Percentiles rank a stretch among this genome's conserved stretches.
Evolutionary conservation across 257 asterid genomes (phyloP).

Genomic region (Solanum sitiens): DNA sequence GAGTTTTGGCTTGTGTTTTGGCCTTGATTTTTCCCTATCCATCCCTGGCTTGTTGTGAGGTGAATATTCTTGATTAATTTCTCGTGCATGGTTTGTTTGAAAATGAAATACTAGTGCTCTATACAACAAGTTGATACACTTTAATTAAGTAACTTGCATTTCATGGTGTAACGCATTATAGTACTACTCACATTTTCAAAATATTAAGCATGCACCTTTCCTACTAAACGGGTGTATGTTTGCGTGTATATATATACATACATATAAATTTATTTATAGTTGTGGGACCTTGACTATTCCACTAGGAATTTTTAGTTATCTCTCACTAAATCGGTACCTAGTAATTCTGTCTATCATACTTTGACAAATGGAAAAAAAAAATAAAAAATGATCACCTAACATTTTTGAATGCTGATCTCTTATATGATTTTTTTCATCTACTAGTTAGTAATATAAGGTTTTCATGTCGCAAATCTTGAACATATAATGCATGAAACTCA

Average conservation of each 20-base stretch:
- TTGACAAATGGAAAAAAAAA: accelerated
- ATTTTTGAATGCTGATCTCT: background rate
- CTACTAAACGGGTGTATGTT: background rate
- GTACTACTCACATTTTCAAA: background rate
- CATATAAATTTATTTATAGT: background rate
- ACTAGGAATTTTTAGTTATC: background rate
- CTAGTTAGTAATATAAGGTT: background rate
- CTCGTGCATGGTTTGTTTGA: background rate
- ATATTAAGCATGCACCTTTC: background rate
- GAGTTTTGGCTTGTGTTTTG: conserved; percentile 52
- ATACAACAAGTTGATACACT: conserved; percentile 5
- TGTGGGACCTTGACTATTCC: background rate
- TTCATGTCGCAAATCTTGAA: background rate
- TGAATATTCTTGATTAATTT: background rate
- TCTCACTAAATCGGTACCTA: background rate
- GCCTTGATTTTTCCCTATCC: conserved; percentile 72
- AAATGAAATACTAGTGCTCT: background rate
- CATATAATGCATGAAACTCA: background rate
- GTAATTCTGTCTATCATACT: background rate
- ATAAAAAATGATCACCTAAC: background rate
- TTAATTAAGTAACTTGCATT: background rate
- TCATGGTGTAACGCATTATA: background rate
- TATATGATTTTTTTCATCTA: background rate
- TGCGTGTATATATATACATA: background rate
- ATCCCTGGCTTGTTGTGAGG: conserved; percentile 54